phyloP scores from a whole-genome alignment of 345 rosid genomes.

The Carallia brachiata region DNA sequence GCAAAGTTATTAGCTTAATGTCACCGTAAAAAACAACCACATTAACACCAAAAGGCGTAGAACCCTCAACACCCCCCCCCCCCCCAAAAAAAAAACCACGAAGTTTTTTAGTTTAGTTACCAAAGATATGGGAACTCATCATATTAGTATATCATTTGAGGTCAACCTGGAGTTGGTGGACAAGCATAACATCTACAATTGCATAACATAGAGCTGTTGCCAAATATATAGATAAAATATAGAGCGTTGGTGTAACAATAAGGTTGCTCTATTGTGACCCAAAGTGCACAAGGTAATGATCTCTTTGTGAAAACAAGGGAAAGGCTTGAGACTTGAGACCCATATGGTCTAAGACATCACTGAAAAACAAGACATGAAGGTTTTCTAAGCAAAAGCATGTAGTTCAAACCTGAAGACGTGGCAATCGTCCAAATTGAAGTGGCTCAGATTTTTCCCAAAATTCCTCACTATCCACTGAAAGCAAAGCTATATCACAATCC shows the following conservation, averaged over 20 bases:
- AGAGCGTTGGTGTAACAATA: neutral
- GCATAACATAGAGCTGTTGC: neutral
- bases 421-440: constrained; percentile 71
- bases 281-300: neutral
- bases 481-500: constrained; percentile 96
- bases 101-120: neutral
- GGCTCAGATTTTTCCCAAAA: constrained; percentile 93
- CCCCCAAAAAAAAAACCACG: neutral
- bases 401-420: constrained; percentile 74
- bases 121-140: neutral
- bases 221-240: neutral
- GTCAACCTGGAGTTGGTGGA: neutral
- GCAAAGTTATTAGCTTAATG: neutral
- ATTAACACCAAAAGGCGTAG: neutral
- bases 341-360: too few species aligned
- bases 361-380: neutral
- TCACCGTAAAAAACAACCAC: neutral
- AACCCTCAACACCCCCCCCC: too few species aligned
- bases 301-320: too few species aligned
- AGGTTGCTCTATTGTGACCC: neutral
- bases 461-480: constrained; percentile 83
- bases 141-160: neutral
- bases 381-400: neutral
- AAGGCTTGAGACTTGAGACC: too few species aligned
- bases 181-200: neutral